phyloP scores from a whole-genome alignment of 352 stramenopile genomes.

The Phytophthora citricola region DNA sequence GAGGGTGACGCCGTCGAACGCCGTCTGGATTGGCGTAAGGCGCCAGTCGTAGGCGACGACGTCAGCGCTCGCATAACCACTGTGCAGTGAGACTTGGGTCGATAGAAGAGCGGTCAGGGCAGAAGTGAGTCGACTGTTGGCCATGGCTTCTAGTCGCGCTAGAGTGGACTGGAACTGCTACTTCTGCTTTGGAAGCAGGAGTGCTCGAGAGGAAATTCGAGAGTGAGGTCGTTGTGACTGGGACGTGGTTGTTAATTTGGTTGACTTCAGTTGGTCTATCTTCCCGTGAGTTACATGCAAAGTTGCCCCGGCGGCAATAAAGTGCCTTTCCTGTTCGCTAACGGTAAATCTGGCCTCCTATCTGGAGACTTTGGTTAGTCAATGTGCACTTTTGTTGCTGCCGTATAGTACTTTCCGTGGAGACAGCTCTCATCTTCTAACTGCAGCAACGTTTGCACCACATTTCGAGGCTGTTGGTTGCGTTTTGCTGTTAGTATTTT shows the following conservation, averaged over 20 bases:
- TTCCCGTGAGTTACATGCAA: neutral
- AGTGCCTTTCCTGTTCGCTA: too few species aligned
- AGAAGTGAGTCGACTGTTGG: neutral
- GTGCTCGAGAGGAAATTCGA: neutral
- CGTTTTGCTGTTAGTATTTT: too few species aligned
- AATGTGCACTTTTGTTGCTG: too few species aligned
- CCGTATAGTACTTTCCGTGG: too few species aligned
- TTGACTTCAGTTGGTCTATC: neutral
- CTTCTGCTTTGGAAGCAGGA: neutral
- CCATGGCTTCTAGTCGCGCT: neutral
- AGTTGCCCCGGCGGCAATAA: too few species aligned
- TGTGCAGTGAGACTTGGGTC: conserved; percentile 1
- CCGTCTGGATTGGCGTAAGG: conserved; percentile 16
- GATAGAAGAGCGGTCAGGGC: neutral
- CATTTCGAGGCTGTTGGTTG: too few species aligned
- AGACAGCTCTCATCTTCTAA: too few species aligned
- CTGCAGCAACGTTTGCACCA: too few species aligned
- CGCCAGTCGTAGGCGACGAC: conserved; percentile 23
- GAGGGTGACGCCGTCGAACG: conserved; percentile 30
- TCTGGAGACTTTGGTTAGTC: too few species aligned
- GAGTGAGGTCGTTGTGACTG: neutral
- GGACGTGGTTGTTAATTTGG: too few species aligned
- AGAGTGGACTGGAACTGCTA: neutral
- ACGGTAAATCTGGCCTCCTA: too few species aligned
- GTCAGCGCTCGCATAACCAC: neutral